Evolutionary conservation across 768 basidiomycete genomes (phyloP).

Genomic region (Cubamyces lactineus): DNA sequence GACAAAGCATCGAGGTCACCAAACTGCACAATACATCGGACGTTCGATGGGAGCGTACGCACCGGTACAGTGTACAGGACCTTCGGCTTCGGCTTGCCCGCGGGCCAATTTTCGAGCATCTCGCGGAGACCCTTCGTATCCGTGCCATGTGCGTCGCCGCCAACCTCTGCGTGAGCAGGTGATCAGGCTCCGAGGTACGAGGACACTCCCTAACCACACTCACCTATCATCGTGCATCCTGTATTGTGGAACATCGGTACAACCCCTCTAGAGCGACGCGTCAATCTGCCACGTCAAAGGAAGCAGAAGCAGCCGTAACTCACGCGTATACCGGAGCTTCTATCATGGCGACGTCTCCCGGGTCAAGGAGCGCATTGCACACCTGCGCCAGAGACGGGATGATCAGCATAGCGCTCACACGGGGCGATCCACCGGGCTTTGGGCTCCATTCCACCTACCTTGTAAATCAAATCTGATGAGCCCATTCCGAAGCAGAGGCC

Average conservation of each 20-base stretch:
- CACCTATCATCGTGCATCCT: constrained; percentile 62
- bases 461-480: constrained; percentile 88
- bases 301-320: constrained; percentile 24
- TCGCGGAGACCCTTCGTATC: constrained; percentile 58
- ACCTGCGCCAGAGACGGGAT: constrained; percentile 48
- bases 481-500: constrained; percentile 76
- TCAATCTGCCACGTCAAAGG: constrained; percentile 12
- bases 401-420: too few relatives aligned
- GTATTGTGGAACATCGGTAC: constrained; percentile 64
- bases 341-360: constrained; percentile 79
- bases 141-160: constrained; percentile 76
- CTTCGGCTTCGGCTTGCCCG: constrained; percentile 70
- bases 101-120: constrained; percentile 77
- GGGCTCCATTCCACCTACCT: constrained; percentile 49
- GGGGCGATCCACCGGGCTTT: too few relatives aligned
- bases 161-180: constrained; percentile 56
- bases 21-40: neutral
- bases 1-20: too few relatives aligned
- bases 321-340: constrained; percentile 84
- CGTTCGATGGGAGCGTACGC: constrained; percentile 17
- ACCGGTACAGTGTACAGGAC: constrained; percentile 83
- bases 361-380: constrained; percentile 69
- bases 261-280: constrained; percentile 52
- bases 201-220: constrained; percentile 20
- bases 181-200: neutral